Base-by-base conservation (phyloP, 495 filamentous ascomycete genomes). In the Evansstolkia leycettana region DNA sequence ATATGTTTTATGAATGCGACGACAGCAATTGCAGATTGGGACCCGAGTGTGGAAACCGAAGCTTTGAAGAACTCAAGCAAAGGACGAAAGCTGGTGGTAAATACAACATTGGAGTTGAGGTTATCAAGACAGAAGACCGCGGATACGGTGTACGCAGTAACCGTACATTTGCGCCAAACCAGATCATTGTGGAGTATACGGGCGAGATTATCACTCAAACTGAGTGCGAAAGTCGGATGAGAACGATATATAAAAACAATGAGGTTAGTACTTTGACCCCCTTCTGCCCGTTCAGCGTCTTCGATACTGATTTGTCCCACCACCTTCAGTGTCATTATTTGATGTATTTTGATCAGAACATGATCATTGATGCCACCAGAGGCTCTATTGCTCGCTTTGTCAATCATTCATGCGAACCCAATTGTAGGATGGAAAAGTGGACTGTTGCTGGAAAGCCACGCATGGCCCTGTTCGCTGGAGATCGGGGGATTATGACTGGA, bases 181-280 rank as follows among this genome's bases (percentile, higher is more conserved):
- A 96, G 62, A 92, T 98, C 54, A 94, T 98, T 48, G 84, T 95
- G 57, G 90, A 98, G 51, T 98, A 98, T 51, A 85, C 84, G 6
- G 90, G 90, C 25, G 90, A 98, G 60, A 94, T 98, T 38, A 89
- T 98, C 49, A 93, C 86, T 0, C 83, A 89, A 45, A 76, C 78
- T 24, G 92, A 96, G 54, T 90, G 86, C 48, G 87, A 98, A 46
- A 74, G 79, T 34, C 76, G 90, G 25, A 94, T 96, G 89, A 81
- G 81, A 37, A 76, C 85, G 37, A 71, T 78, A 25, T 98, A 98
- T 60, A 87, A 88, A 52, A 74, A 94, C 47, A 88, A 92, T 38
- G 77, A 89, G 58, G 88, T 94, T 52, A 52, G 76, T 52, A 32
- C n/a, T n/a, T n/a, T 14, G 28, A 17, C 11, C n/a, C 4, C 7